These are phyloP conservation scores for Batrachochytrium dendrobatidis DNA, from an alignment of 371 early-diverging fungal species.

Conservation along the genomic window DNA sequence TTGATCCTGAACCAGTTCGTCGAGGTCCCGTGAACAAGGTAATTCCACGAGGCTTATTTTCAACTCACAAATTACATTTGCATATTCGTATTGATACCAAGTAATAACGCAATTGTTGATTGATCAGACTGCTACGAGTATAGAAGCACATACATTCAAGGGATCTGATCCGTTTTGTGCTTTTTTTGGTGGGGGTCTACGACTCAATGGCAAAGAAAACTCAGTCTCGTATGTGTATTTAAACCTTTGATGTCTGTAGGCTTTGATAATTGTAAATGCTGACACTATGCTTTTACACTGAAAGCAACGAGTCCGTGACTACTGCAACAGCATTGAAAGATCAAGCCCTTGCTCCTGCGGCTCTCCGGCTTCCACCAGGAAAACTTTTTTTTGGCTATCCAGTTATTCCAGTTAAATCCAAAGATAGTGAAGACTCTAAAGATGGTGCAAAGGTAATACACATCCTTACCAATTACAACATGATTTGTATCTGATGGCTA, in stretches of 20 bases:
- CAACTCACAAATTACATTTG: slow-evolving; percentile 26
- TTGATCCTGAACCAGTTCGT: slow-evolving; percentile 69
- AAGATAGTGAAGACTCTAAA: slow-evolving; percentile 10
- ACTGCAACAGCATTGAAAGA: slow-evolving; percentile 9
- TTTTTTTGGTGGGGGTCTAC: slow-evolving; percentile 37
- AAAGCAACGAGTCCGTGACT: too few relatives aligned
- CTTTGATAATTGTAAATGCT: background rate
- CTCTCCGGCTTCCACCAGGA: slow-evolving; percentile 79
- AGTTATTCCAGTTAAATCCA: slow-evolving; percentile 32
- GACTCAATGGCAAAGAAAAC: slow-evolving; percentile 32
- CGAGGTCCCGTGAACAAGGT: slow-evolving; percentile 4
- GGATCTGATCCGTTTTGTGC: slow-evolving; percentile 24
- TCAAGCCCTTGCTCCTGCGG: slow-evolving; percentile 54
- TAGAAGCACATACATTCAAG: slow-evolving; percentile 37
- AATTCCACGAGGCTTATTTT: background rate
- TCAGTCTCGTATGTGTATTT: too few relatives aligned
- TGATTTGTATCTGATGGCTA: too few relatives aligned
- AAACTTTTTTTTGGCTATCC: slow-evolving; percentile 78
- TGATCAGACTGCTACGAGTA: slow-evolving; percentile 17
- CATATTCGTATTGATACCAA: slow-evolving; percentile 9
- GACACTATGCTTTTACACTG: background rate
- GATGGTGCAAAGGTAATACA: slow-evolving; percentile 1
- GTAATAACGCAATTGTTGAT: too few relatives aligned
- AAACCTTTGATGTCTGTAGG: background rate
- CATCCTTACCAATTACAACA: too few relatives aligned